Conservation (phyloP, 371 early-diverging fungal species). For the Mucor mucedo region DNA sequence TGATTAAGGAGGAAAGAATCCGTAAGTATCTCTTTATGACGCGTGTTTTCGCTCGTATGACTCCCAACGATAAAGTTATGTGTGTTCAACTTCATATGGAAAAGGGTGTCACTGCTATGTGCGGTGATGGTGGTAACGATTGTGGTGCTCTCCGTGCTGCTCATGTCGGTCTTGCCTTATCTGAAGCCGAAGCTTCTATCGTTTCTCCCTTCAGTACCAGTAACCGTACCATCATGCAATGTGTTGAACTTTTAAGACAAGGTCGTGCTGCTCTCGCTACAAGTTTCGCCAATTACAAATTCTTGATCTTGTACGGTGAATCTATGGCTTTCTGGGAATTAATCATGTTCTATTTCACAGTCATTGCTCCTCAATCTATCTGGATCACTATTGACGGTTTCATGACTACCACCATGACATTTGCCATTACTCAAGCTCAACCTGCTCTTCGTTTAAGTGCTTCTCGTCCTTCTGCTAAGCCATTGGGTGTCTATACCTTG, state of each 20-base stretch:
- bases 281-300: conserved; percentile 79
- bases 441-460: conserved; percentile 63
- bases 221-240: conserved; percentile 66
- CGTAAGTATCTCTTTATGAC: conserved; percentile 54
- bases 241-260: conserved; percentile 75
- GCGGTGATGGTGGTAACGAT: conserved; percentile 97
- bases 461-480: conserved; percentile 77
- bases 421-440: conserved; percentile 72
- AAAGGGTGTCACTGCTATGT: conserved; percentile 81
- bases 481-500: conserved; percentile 75
- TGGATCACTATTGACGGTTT: conserved; percentile 83
- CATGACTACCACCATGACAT: conserved; percentile 68
- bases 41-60: conserved; percentile 82
- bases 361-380: conserved; percentile 61
- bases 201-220: conserved; percentile 83
- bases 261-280: conserved; percentile 81
- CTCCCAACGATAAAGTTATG: conserved; percentile 73
- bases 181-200: conserved; percentile 78
- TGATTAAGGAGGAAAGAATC: conserved; percentile 46
- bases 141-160: conserved; percentile 91
- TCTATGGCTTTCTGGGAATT: conserved; percentile 74
- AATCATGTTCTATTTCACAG: conserved; percentile 73
- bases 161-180: conserved; percentile 89
- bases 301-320: conserved; percentile 80
- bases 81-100: conserved; percentile 80